Base-by-base conservation (phyloP, 2,329 filamentous ascomycete genomes). In the Stachybotrys chartarum region DNA sequence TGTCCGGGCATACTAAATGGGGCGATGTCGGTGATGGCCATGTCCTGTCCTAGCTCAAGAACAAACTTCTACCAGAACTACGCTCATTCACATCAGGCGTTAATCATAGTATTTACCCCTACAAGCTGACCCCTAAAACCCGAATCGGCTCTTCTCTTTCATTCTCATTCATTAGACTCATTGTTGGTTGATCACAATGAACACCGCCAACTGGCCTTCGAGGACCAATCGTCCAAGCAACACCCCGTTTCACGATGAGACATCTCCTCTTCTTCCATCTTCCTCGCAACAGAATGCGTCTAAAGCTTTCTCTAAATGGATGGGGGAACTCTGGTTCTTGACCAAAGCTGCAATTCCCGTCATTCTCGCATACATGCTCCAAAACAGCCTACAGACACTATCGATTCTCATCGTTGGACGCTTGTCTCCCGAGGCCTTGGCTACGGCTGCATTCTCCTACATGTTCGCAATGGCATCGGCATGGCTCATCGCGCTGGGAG, bases 391-490 rank as follows among this genome's bases (percentile, higher is more conserved):
- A 0, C 91, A 96, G 67, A 95, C 91, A 0, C 68, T 88, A 1
- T 94, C 90, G 0, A 88, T 96, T 5, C 74, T 96, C 50, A 85
- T 96, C 44, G 90, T 90, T 3, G 91, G 91, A 10, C 84, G 89
- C 3, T 75, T 91, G 0, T 92, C 88, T 0, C 86, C 91, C 1
- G 87, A 94, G 69, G 85, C 90, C 1, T 75, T 96, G 7, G 89
- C 91, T 0, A 89, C 87, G 0, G 87, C 90, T 1, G 90, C 91
- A 0, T 96, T 96, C 65, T 89, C 88, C 2, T 93, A 94, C 75
- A 96, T 96, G 91, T 96, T 96, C 63, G 91, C 91, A 54, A 91
- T 93, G 88, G 85, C 88, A 24, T 91, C 90, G 1, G 91, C 86
- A 0, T 95, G 91, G 90, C 80, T 96, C 44, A 88, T 96, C 57